A percentile compares a stretch with the other conserved stretches of the same genome.
These are phyloP conservation scores for Lodderomyces orthopsilosis DNA, from an alignment of 1,139 yeast genomes.

Conservation along the genomic window DNA sequence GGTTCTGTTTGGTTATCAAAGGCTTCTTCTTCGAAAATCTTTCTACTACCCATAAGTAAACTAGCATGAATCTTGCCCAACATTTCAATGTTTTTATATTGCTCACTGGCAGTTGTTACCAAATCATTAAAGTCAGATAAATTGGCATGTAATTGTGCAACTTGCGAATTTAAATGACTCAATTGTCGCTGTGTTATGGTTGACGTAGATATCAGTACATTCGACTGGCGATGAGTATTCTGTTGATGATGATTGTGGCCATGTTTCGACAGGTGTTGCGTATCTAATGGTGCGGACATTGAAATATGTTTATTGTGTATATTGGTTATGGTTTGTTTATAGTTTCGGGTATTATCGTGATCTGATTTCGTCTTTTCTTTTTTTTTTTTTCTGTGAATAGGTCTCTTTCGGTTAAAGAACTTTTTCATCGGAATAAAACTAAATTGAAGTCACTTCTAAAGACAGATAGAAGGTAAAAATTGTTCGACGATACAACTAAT, in stretches of 20 bases:
- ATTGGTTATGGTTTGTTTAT: slow-evolving; percentile 1
- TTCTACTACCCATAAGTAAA: slow-evolving; percentile 61
- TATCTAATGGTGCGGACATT: background rate
- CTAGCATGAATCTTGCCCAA: slow-evolving; percentile 63
- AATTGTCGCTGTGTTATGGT: slow-evolving; percentile 44
- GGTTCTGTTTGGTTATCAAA: slow-evolving; percentile 13
- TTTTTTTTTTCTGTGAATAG: background rate
- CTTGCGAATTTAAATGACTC: slow-evolving; percentile 59
- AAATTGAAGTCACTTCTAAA: background rate
- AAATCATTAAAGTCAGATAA: slow-evolving; percentile 55
- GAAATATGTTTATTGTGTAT: background rate
- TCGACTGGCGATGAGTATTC: background rate
- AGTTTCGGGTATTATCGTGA: slow-evolving; percentile 2
- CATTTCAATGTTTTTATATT: slow-evolving; percentile 53
- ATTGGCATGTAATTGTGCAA: slow-evolving; percentile 61
- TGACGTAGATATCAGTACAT: slow-evolving; percentile 6
- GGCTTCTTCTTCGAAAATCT: slow-evolving; percentile 55
- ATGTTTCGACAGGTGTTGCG: background rate
- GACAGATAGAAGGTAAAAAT: background rate
- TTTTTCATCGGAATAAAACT: background rate
- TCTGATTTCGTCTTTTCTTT: background rate
- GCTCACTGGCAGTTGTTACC: slow-evolving; percentile 52
- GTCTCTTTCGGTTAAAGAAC: background rate
- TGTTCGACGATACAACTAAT: background rate
- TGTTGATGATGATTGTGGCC: background rate